Conservation (phyloP, 2,329 filamentous ascomycete species). For the Aspergillus quadrilineatus region DNA sequence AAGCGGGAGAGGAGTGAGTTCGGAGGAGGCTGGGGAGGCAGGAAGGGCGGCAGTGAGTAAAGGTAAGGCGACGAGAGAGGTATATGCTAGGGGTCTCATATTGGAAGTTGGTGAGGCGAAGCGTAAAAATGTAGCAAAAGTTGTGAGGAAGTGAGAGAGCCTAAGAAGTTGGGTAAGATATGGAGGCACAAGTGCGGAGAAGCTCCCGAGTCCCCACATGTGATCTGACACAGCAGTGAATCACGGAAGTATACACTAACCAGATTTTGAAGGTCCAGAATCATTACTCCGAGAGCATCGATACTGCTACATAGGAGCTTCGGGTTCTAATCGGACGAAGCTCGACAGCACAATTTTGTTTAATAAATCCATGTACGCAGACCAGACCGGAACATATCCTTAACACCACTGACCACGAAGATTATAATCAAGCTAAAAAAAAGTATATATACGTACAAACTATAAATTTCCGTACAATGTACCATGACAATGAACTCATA, state of each 20-base stretch:
- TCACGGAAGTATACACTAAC: background rate
- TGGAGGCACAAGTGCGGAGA: background rate
- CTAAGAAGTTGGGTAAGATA: too few species aligned
- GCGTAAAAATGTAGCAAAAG: background rate
- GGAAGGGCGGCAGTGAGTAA: conserved; percentile 24
- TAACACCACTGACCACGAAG: background rate
- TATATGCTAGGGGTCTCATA: conserved; percentile 3
- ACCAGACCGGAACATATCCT: background rate
- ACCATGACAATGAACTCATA: conserved; percentile 1
- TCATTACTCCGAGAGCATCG: background rate
- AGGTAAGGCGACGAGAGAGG: conserved; percentile 11
- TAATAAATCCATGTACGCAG: too few species aligned
- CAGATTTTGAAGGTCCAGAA: too few species aligned
- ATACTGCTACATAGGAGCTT: too few species aligned
- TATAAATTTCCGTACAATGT: conserved; percentile 14
- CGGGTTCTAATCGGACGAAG: too few species aligned
- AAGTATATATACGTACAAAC: conserved; percentile 5
- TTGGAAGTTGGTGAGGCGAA: background rate
- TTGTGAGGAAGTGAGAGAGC: too few species aligned
- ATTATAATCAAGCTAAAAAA: conserved; percentile 2
- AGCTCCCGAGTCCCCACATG: background rate
- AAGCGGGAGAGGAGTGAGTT: conserved; percentile 67
- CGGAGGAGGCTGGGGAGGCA: conserved; percentile 2
- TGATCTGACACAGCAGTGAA: background rate
- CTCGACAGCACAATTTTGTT: too few species aligned